Evolutionary conservation across 1,284 basidiomycete genomes (phyloP), one percentile per base, ranked within the genome.

Genomic region (Ustilago esculenta): DNA sequence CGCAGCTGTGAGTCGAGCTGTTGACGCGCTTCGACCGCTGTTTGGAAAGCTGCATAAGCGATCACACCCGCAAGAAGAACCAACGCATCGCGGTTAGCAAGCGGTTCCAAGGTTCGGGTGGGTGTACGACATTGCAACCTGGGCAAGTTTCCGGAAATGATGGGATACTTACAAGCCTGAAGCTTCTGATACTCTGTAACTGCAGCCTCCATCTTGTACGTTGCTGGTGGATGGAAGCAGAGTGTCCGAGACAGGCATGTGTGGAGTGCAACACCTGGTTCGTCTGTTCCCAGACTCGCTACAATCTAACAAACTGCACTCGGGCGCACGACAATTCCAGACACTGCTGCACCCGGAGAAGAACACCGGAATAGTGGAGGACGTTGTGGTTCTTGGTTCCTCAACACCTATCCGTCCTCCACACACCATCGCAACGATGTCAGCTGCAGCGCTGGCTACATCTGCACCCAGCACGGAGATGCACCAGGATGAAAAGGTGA

Each of bases 1-100:
- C 90, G 90, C 43, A 91, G 85, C 81, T 98, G 94, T 0, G 92
- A 75, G 37, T 76, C 64, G 29, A 80, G 75, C 48, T 63, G 63
- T 33, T 80, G 77, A 11, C 77, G 48, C 14, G 73, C 61, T 42
- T 80, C 77, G 14, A 80, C 72, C 1, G 58, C 65, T 14, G 54
- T 50, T 37, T 78, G 65, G 37, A 78, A 67, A 6, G 72, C 75
- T 72, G 52, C 7, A 6, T n/a, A n/a, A n/a, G n/a, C n/a, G n/a
- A n/a, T n/a, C n/a, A n/a, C n/a, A n/a, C n/a, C n/a, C n/a, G n/a
- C n/a, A n/a, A n/a, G n/a, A n/a, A n/a, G n/a, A n/a, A n/a, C n/a
- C n/a, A n/a, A n/a, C n/a, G n/a, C n/a, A n/a, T n/a, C n/a, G n/a
- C n/a, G n/a, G n/a, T n/a, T n/a, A n/a, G n/a, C n/a, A n/a, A n/a